Base-by-base conservation (phyloP, 2,329 filamentous ascomycete species). In the Xylaria sp. region DNA sequence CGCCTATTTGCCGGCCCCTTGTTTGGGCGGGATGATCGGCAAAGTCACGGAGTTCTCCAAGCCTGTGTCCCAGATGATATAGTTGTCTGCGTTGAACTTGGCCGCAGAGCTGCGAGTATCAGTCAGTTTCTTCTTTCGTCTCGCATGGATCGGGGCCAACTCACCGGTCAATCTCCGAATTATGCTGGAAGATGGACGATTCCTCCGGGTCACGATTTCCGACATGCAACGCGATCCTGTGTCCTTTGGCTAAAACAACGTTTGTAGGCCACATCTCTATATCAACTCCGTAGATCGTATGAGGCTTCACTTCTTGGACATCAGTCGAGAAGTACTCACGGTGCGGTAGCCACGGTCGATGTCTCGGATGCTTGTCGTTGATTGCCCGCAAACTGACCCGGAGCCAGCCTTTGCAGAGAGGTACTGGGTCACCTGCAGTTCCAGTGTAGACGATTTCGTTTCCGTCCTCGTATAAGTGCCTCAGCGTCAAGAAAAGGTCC, bases 261-360 rank as follows among this genome's bases (percentile, higher is more conserved):
- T 84, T 85, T 0, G 84, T 87, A 0, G 85, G 84, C 85, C 84
- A 88, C 0, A 88, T 69, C 68, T 88, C 85, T 0, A 88, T 75
- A 62, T 88, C 84, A 0, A 87, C 82, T 0, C 69, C 71, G 65
- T 88, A 88, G 0, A 85, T 74, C 57, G 84, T 79, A 0, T 80
- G 81, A 0, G 76, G 73, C 34, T 79, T 76, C 7, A 88, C 83
- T 0, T 79, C 76, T 51, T 77, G 76, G 2, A 83, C 80, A 61
- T 87, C 84, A 0, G 74, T 80, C 44, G 78, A 80, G 16, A 78
- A 74, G 66, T 88, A 88, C 53, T 86, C 79, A 4, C 85, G 76
- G 66, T 81, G 78, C 1, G 84, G 84, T 10, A 87, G 73, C 67
- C 79, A 86, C 0, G 75, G 65, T 4, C 79, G 73, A 66, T 87